These are phyloP conservation scores for Mortierella sp. DNA, from an alignment of 371 early-diverging fungal species.

Conservation along the genomic window DNA sequence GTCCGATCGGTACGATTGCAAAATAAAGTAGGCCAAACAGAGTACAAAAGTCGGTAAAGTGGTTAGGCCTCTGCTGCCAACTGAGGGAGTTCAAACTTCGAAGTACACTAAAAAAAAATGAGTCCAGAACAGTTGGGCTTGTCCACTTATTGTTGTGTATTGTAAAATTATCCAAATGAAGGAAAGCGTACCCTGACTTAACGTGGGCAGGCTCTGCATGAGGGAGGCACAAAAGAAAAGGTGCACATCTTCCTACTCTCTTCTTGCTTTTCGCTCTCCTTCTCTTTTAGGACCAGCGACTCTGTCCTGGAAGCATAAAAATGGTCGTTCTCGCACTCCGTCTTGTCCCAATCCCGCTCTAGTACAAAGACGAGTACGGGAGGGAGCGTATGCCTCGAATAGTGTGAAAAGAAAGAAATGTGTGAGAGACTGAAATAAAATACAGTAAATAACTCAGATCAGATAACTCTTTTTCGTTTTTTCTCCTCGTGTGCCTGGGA, in stretches of 20 bases:
- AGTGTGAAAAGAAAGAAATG: neutral
- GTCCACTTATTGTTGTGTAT: neutral
- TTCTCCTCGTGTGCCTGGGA: neutral
- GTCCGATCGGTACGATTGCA: neutral
- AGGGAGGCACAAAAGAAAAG: neutral
- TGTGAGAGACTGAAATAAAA: neutral
- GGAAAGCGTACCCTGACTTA: neutral
- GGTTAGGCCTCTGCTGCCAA: slow-evolving; percentile 4
- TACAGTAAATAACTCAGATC: slow-evolving; percentile 1
- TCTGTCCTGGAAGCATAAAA: neutral
- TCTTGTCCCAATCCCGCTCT: neutral
- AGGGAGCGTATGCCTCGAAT: neutral
- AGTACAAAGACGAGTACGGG: neutral
- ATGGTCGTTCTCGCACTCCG: neutral
- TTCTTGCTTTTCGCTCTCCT: neutral
- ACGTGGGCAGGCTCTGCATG: neutral
- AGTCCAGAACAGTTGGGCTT: neutral
- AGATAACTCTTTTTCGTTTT: neutral
- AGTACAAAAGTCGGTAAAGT: slow-evolving; percentile 12
- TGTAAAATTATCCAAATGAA: neutral
- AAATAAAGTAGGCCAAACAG: slow-evolving; percentile 1
- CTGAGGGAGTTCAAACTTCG: slow-evolving; percentile 18
- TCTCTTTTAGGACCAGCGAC: neutral
- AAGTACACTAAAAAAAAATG: slow-evolving; percentile 5
- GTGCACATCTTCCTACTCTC: neutral